These are phyloP conservation scores for Litsea cubeba DNA, from an alignment of 164 flowering plant genomes.

Conservation along the genomic window DNA sequence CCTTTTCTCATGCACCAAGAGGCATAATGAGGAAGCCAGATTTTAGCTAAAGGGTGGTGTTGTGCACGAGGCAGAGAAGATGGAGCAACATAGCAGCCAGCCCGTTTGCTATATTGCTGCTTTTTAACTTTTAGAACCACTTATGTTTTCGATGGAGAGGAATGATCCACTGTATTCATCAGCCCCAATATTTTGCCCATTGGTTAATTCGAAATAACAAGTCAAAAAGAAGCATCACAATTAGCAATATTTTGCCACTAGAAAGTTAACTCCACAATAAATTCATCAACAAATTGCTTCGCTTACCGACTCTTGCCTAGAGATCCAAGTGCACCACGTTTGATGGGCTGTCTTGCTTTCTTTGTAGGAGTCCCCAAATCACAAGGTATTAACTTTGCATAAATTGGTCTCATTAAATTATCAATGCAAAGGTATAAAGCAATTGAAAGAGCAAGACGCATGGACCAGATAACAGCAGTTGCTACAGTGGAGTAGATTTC, in stretches of 20 bases:
- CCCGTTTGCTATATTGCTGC: neutral
- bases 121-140: neutral
- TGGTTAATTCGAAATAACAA: neutral
- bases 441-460: conserved; percentile 83
- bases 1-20: neutral
- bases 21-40: no score
- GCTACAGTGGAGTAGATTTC: conserved; percentile 90
- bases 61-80: no score
- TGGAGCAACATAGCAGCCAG: no score
- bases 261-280: neutral
- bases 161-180: neutral
- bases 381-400: conserved; percentile 85
- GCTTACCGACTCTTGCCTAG: conserved; percentile 90
- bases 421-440: conserved; percentile 75
- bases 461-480: conserved; percentile 87
- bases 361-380: conserved; percentile 68
- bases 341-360: conserved; percentile 44
- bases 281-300: neutral
- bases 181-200: neutral
- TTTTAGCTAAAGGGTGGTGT: no score
- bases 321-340: conserved; percentile 68
- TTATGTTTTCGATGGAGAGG: neutral
- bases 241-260: neutral
- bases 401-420: conserved; percentile 74
- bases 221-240: neutral